These are phyloP conservation scores for Mollisiaceae sp. DNA, from an alignment of 2,329 filamentous ascomycete genomes.

Conservation along the genomic window DNA sequence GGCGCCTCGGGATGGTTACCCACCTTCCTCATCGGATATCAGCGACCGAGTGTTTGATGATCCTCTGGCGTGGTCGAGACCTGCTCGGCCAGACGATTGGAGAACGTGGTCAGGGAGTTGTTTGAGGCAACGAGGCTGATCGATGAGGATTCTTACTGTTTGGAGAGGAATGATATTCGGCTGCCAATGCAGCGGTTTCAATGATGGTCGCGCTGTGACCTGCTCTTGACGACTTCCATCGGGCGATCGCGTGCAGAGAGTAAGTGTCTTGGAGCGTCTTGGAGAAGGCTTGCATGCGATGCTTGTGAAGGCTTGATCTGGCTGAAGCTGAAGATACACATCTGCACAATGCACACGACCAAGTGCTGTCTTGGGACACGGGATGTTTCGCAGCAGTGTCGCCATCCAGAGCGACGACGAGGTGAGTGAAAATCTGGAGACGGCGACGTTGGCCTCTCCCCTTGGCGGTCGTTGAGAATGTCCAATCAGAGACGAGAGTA, in stretches of 20 bases:
- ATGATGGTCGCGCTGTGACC: too few relatives aligned
- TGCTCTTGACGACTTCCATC: not conserved
- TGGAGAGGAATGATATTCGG: not conserved
- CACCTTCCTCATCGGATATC: not conserved
- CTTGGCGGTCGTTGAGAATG: slow-evolving; percentile 15
- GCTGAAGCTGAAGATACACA: slow-evolving; percentile 7
- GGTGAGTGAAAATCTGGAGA: not conserved
- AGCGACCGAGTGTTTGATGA: not conserved
- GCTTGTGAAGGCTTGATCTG: not conserved
- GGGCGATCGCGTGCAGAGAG: not conserved
- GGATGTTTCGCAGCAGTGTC: not conserved
- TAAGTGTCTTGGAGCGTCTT: not conserved
- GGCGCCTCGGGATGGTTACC: not conserved
- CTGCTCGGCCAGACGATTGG: not conserved
- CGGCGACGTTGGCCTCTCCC: too few relatives aligned
- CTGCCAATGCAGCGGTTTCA: not conserved
- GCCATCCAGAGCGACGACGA: not conserved
- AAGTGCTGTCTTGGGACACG: not conserved
- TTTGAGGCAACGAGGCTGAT: slow-evolving; percentile 3
- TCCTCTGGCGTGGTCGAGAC: not conserved
- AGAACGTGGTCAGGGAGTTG: not conserved
- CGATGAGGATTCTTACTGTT: too few relatives aligned
- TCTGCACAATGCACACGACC: not conserved
- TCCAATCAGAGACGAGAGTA: slow-evolving; percentile 16
- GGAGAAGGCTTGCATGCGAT: slow-evolving; percentile 3